Evolutionary conservation across 208 protist genomes (phyloP).

Genomic region (Trichomonas gallinae): DNA sequence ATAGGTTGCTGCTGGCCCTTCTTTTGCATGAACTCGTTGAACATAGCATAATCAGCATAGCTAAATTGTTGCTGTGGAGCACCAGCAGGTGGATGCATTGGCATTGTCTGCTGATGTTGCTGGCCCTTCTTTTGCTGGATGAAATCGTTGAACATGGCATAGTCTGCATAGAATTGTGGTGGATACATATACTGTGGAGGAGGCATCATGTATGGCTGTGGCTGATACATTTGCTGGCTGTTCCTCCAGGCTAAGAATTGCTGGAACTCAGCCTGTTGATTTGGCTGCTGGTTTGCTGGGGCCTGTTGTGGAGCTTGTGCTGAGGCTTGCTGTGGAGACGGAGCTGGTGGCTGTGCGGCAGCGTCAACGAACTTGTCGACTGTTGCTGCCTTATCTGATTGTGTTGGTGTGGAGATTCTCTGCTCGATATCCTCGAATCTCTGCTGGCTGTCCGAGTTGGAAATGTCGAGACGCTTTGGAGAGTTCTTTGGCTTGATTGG

Average conservation of each 20-base stretch:
- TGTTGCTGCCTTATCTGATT: background rate
- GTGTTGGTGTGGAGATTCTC: background rate
- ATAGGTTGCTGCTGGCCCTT: no score
- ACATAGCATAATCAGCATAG: no score
- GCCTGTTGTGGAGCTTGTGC: background rate
- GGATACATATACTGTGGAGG: no score
- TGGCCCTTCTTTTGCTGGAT: no score
- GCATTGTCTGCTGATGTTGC: no score
- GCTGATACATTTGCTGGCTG: background rate
- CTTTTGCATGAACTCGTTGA: no score
- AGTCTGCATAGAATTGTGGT: no score
- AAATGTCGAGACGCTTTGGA: background rate
- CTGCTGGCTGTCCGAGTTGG: background rate
- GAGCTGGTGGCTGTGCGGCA: background rate
- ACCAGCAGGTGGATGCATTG: no score
- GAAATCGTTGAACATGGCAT: no score
- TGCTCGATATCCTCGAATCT: background rate
- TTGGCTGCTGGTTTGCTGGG: background rate
- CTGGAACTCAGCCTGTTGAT: background rate
- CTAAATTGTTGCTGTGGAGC: no score
- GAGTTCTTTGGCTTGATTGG: background rate
- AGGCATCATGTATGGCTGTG: background rate
- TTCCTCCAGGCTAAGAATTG: background rate
- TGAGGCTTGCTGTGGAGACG: background rate
- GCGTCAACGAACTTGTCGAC: background rate